These are phyloP conservation scores for Beta corolliflora DNA, from an alignment of 179 eudicot genomes.

Conservation along the genomic window DNA sequence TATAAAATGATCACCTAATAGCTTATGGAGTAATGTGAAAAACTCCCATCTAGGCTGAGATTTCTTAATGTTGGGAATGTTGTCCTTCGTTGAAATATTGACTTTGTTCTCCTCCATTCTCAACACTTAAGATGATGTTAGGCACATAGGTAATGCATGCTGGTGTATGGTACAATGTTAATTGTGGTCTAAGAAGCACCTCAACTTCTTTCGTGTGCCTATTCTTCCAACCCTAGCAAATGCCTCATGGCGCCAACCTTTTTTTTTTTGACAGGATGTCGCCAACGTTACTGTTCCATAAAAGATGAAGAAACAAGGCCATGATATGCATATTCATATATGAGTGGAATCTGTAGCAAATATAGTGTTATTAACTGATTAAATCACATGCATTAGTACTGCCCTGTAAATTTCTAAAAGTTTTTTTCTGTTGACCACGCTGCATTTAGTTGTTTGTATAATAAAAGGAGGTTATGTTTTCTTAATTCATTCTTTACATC, in stretches of 20 bases:
- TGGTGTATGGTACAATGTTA: not conserved
- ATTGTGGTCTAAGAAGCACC: not conserved
- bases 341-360: not conserved
- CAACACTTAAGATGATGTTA: not conserved
- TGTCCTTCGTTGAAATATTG: not conserved
- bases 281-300: not conserved
- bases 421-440: not conserved
- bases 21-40: not conserved
- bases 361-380: not conserved
- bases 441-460: not conserved
- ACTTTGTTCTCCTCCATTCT: not conserved
- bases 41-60: not conserved
- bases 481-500: not conserved
- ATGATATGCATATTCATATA: not conserved
- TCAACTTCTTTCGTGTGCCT: not conserved
- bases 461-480: not conserved
- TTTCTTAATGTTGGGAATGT: not conserved
- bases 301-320: not conserved
- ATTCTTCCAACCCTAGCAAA: no score
- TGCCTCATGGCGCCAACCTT: not conserved
- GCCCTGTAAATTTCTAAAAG: not conserved
- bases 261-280: no score
- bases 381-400: not conserved
- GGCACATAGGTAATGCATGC: not conserved
- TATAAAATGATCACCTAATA: not conserved